Base-by-base conservation (phyloP, 331 rosid genomes). In the Quercus lobata region DNA sequence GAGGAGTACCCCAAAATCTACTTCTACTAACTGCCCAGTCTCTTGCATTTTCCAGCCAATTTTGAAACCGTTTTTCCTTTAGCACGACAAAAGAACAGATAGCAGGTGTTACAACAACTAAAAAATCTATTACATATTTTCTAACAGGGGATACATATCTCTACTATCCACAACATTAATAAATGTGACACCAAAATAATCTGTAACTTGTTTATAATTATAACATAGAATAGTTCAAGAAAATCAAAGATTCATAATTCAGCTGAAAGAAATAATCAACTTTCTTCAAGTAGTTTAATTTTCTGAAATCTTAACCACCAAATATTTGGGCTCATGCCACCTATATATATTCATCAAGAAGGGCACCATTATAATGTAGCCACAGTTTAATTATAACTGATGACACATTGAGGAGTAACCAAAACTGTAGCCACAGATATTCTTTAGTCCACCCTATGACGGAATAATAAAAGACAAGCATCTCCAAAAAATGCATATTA, bases 1-100 rank as follows among this genome's bases (percentile, higher is more conserved):
- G 96, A 69, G 98, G 99, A 72, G 98, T 96, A 55, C 99, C 99
- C 99, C 99, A 96, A 84, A 96, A 96, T 86, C 98, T 89, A 89
- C 98, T 96, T n/a, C 99, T 94, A 84, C 99, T 96, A 73, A 96
- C 87, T 69, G 99, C 98, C 99, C 99, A 96, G 78, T 96, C 99
- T 86, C 99, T 93, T 27, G 98, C 99, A 93, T 96, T 96, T 86
- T 96, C 99, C 66, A 96, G 89, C 99, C 99, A 96, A 83, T 96
- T 96, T 89, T 96, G 99, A 78, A 96, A 96, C 75, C 98, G 86
- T 75, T 96, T 96, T 69, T 96, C 99, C 99, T 95, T 30, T 68
- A 68, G 87, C 52, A 84, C 29, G 82, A 65, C 37, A 85, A 69
- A 27, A 60, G 72, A 81, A 22, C 7, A 62, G 35, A 46, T 32